A percentile compares a stretch with the other conserved stretches of the same genome.
Conservation (phyloP, 768 basidiomycete genomes). For the Phylloporus rhodoxanthus region DNA sequence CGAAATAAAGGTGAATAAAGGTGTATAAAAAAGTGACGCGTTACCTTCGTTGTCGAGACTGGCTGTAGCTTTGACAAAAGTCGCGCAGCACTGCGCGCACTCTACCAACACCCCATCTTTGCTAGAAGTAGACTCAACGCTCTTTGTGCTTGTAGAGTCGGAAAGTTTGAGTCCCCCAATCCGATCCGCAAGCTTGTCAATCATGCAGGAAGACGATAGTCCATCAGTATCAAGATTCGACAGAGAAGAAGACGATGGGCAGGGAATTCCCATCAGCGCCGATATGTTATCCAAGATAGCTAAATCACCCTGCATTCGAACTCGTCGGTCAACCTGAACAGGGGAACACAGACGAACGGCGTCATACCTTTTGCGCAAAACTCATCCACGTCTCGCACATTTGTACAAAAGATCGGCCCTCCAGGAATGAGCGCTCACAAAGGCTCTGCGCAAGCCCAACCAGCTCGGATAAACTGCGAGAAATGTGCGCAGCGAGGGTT, state of each 20-base stretch:
- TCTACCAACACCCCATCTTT: constrained; percentile 26
- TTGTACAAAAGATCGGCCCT: constrained; percentile 47
- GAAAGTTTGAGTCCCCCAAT: constrained; percentile 20
- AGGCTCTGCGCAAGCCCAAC: constrained; percentile 36
- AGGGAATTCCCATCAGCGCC: constrained; percentile 30
- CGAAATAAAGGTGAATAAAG: background rate
- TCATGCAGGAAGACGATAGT: constrained; percentile 1
- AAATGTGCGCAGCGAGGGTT: constrained; percentile 31
- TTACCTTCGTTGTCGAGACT: constrained; percentile 24
- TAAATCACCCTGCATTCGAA: constrained; percentile 41
- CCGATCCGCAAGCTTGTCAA: constrained; percentile 17
- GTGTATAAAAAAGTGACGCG: background rate
- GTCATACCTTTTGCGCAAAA: constrained; percentile 57
- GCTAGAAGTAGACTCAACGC: background rate
- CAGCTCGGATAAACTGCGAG: constrained; percentile 40
- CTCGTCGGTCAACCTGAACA: background rate
- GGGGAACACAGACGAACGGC: background rate
- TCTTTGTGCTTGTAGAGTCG: constrained; percentile 1
- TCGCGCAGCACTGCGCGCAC: constrained; percentile 37
- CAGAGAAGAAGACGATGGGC: constrained; percentile 3
- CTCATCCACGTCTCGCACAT: constrained; percentile 71
- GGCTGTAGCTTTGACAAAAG: constrained; percentile 42
- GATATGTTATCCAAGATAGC: constrained; percentile 43
- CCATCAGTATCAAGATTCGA: background rate
- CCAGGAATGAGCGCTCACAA: constrained; percentile 38